These are phyloP conservation scores for Chloropicon primus DNA, from an alignment of 139 green algal species.

Conservation along the genomic window DNA sequence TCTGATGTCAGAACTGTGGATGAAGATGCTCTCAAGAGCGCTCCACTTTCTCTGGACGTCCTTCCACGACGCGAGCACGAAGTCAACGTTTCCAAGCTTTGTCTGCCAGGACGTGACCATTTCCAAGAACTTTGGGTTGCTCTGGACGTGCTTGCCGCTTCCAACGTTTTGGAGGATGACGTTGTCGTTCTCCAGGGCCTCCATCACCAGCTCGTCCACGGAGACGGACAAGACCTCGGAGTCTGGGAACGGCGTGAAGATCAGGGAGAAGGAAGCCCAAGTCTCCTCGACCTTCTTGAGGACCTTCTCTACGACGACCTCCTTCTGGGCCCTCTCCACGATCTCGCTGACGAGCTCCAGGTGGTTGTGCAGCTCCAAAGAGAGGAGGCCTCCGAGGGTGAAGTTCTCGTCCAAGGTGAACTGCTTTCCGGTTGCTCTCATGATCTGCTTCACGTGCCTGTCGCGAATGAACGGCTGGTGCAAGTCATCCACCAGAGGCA, in stretches of 20 bases:
- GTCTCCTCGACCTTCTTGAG: constrained; percentile 79
- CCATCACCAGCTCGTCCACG: constrained; percentile 52
- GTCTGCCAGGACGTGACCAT: constrained; percentile 70
- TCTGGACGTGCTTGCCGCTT: constrained; percentile 66
- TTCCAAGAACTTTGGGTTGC: constrained; percentile 75
- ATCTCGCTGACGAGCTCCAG: constrained; percentile 75
- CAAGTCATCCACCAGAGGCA: constrained; percentile 76
- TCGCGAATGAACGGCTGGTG: constrained; percentile 77
- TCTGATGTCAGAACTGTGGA: constrained; percentile 71
- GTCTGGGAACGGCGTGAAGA: constrained; percentile 47
- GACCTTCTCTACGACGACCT: constrained; percentile 69
- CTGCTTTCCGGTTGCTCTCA: constrained; percentile 63
- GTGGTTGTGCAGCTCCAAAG: constrained; percentile 70
- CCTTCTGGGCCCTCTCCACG: constrained; percentile 78
- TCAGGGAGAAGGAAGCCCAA: constrained; percentile 47
- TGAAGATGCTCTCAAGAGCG: constrained; percentile 78
- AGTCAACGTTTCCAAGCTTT: constrained; percentile 69
- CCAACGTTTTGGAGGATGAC: constrained; percentile 77
- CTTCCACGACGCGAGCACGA: constrained; percentile 55
- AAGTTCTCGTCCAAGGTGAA: constrained; percentile 75
- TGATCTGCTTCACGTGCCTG: constrained; percentile 77
- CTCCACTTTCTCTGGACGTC: constrained; percentile 87
- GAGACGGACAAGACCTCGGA: constrained; percentile 17
- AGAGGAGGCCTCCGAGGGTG: constrained; percentile 67
- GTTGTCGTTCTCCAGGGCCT: constrained; percentile 77